Conservation (phyloP, 1,284 basidiomycete species). For the Malassezia nana region DNA sequence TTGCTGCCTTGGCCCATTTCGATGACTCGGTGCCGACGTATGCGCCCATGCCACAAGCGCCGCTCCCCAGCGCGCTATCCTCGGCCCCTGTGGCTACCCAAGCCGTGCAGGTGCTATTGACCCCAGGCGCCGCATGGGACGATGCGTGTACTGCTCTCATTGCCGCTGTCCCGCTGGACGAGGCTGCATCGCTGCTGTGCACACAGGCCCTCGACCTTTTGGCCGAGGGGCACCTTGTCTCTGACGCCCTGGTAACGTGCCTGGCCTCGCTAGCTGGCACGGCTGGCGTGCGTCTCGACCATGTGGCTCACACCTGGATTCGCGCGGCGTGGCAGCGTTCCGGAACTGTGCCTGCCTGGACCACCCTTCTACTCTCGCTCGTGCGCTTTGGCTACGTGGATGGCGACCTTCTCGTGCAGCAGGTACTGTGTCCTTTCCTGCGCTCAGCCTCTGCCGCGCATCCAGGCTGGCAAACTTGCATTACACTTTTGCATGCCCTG, state of each 20-base stretch:
- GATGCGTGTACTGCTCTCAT: conserved; percentile 2
- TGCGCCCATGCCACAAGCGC: conserved; percentile 2
- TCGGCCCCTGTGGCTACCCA: not conserved
- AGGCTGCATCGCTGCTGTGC: conserved; percentile 3
- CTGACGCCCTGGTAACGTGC: not conserved
- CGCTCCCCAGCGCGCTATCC: not conserved
- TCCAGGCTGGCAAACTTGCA: not conserved
- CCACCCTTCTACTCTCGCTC: conserved; percentile 1
- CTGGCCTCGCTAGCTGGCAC: conserved; percentile 11
- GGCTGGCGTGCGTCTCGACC: conserved; percentile 6
- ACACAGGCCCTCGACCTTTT: not conserved
- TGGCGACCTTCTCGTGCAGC: conserved; percentile 1
- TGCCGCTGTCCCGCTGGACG: conserved; percentile 1
- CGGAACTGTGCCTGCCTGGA: not conserved
- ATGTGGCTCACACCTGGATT: conserved; percentile 5
- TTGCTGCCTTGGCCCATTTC: not conserved
- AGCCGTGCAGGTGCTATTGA: not conserved
- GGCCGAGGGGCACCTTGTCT: not conserved
- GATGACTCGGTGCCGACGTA: conserved; percentile 1
- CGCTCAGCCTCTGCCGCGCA: not conserved
- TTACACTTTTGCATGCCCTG: conserved; percentile 2
- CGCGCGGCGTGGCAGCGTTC: not conserved
- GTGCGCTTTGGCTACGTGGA: conserved; percentile 5
- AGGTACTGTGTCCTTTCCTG: conserved; percentile 4
- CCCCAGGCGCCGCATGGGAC: not conserved